Conservation (phyloP, 2,329 filamentous ascomycete species). For the Diaporthe sp. region DNA sequence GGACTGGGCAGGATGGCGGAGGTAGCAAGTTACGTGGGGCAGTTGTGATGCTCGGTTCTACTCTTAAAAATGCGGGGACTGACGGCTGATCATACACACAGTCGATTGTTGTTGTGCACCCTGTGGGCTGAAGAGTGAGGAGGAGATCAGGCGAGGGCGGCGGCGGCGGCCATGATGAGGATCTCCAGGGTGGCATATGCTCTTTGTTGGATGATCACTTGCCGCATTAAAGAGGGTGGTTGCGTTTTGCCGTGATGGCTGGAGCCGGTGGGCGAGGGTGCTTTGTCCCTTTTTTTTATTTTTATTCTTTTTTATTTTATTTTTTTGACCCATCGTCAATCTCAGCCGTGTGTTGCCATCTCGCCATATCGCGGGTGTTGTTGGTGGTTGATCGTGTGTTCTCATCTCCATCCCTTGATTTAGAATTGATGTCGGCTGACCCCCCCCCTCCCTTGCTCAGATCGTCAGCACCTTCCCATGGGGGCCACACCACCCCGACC, state of each 20-base stretch:
- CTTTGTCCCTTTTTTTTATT: too few species aligned
- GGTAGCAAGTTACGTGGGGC: background rate
- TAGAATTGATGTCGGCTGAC: background rate
- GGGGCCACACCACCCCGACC: background rate
- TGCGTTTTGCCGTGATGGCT: background rate
- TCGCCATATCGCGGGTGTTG: background rate
- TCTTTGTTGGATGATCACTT: constrained; percentile 17
- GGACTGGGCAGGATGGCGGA: background rate
- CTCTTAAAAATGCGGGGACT: constrained; percentile 16
- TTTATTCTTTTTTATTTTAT: too few species aligned
- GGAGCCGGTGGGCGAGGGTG: background rate
- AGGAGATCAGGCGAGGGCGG: background rate
- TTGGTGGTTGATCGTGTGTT: constrained; percentile 16
- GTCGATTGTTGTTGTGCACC: background rate
- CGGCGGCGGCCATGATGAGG: constrained; percentile 6
- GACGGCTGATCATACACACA: background rate
- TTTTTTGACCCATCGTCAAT: constrained; percentile 7
- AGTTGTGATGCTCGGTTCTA: constrained; percentile 7
- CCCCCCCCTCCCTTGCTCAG: constrained; percentile 16
- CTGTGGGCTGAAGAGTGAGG: background rate
- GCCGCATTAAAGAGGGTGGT: background rate
- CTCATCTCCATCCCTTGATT: constrained; percentile 8
- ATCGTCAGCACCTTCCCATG: background rate
- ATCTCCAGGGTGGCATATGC: background rate
- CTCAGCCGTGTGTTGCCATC: constrained; percentile 16